Percentiles rank a stretch among this genome's conserved stretches.
phyloP scores from a whole-genome alignment of 208 protist species.

The Crithidia brevicula region DNA sequence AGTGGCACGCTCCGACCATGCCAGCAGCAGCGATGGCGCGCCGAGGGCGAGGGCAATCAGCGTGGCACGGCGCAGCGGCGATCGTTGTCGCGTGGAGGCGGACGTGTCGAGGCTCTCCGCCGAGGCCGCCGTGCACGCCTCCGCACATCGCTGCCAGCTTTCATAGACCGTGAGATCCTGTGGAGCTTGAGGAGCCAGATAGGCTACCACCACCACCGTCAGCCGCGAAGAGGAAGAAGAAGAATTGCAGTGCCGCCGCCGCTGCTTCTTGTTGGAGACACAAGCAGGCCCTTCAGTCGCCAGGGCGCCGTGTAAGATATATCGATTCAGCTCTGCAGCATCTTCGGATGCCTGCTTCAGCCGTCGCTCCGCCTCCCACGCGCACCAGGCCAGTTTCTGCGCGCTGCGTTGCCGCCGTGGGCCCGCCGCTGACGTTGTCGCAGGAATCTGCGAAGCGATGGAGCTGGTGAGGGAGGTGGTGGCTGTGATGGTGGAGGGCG shows the following conservation, averaged over 20 bases:
- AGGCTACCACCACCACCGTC: conserved; percentile 35
- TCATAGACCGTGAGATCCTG: conserved; percentile 42
- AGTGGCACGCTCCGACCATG: conserved; percentile 18
- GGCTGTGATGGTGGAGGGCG: conserved; percentile 17
- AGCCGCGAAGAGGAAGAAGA: not conserved
- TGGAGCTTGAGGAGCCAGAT: conserved; percentile 31
- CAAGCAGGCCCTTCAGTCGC: not conserved
- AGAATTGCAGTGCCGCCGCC: not conserved
- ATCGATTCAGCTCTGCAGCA: conserved; percentile 27
- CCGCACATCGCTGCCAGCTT: conserved; percentile 45
- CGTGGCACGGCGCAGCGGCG: conserved; percentile 24
- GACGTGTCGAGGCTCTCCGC: not conserved
- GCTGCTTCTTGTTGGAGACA: not conserved
- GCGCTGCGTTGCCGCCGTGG: conserved; percentile 6
- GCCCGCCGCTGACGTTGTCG: not conserved
- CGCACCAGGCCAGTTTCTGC: conserved; percentile 32
- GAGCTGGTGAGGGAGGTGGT: not conserved
- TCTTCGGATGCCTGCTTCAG: conserved; percentile 35
- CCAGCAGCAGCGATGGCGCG: conserved; percentile 32
- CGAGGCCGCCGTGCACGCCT: conserved; percentile 17
- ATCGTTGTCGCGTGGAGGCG: conserved; percentile 13
- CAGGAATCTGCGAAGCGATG: not conserved
- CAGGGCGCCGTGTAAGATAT: conserved; percentile 17
- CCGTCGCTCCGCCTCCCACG: conserved; percentile 32
- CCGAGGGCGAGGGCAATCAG: conserved; percentile 33